Conservation (phyloP, 164 flowering plant genomes). For the Berberis vulgaris region DNA sequence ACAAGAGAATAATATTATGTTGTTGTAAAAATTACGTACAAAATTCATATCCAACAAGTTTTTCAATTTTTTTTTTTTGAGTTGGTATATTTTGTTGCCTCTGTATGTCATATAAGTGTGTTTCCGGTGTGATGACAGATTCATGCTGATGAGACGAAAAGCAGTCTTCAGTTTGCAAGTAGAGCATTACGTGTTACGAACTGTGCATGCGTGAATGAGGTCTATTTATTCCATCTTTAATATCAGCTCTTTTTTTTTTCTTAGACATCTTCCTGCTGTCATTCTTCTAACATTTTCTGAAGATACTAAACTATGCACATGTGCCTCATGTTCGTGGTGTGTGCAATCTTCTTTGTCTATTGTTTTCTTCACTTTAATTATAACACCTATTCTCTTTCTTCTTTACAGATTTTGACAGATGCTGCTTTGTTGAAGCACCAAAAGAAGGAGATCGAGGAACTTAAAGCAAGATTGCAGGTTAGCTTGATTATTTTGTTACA, state of each 20-base stretch:
- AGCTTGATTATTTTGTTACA: not conserved
- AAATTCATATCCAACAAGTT: too few species aligned
- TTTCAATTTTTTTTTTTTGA: too few species aligned
- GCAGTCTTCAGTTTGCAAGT: slow-evolving; percentile 98
- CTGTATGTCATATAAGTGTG: not conserved
- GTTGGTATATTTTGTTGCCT: too few species aligned
- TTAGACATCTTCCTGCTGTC: not conserved
- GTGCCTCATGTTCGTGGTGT: not conserved
- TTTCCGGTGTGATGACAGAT: slow-evolving; percentile 41
- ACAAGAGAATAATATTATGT: too few species aligned
- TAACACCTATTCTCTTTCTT: slow-evolving; percentile 1
- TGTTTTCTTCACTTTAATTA: not conserved
- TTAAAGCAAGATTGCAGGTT: slow-evolving; percentile 86
- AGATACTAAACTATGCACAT: too few species aligned
- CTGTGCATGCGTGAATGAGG: slow-evolving; percentile 95
- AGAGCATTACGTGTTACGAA: slow-evolving; percentile 93
- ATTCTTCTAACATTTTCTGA: too few species aligned
- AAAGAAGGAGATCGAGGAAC: slow-evolving; percentile 95
- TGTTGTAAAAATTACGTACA: too few species aligned
- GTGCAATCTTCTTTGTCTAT: not conserved
- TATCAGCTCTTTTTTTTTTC: not conserved
- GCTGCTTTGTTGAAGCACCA: slow-evolving; percentile 97
- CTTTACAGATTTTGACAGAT: slow-evolving; percentile 80
- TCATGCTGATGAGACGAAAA: slow-evolving; percentile 95
- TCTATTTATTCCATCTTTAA: slow-evolving; percentile 13